Evolutionary conservation across 169 alveolate species (phyloP), one percentile per base, ranked within the genome.

Genomic region (Eimeria tenella): DNA sequence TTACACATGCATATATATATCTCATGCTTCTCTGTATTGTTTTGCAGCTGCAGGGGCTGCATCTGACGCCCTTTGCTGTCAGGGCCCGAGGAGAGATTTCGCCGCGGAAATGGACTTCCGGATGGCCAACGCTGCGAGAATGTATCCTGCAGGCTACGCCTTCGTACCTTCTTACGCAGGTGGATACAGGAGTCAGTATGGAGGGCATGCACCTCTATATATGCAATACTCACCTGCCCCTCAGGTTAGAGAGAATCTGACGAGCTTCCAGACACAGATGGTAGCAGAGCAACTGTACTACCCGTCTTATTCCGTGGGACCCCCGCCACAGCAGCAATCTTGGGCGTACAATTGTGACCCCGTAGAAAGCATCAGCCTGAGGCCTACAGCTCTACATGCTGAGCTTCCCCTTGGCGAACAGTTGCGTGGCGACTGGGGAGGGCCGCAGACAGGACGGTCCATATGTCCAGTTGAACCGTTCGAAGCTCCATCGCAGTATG

Each of bases 11-110:
- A 60, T 4, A 0, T 60, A 58, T 58, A n/a, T 60, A 1, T 60
- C 23, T 0, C 23, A 62, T 13, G 7, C 53, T 11, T 50, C 11
- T 19, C 49, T 6, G 11, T 50, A 50, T n/a, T 75, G 86, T 4
- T 23, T 5, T 68, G 65, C 58, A 84, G 92, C 92, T 19, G 92
- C 92, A 49, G 92, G 92, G 70, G 81, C 92, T 19, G 68, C 62
- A n/a, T 84, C 92, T 17, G 92, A 84, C 68, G 60, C 81, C 31
- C 31, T 84, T 4, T 84, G 92, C 65, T 84, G 92, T 52, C 81
- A 84, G 65, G 63, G 81, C 31, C 92, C 92, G n/a, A 60, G 73
- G 65, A 42, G 92, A 49, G 92, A 84, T 52, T 84, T 84, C 50
- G 60, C 79, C 31, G 42, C 92, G 23, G 92, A 84, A 42, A 55